These are phyloP conservation scores for Trichoderma parareesei DNA, from an alignment of 495 filamentous ascomycete genomes.

Conservation along the genomic window DNA sequence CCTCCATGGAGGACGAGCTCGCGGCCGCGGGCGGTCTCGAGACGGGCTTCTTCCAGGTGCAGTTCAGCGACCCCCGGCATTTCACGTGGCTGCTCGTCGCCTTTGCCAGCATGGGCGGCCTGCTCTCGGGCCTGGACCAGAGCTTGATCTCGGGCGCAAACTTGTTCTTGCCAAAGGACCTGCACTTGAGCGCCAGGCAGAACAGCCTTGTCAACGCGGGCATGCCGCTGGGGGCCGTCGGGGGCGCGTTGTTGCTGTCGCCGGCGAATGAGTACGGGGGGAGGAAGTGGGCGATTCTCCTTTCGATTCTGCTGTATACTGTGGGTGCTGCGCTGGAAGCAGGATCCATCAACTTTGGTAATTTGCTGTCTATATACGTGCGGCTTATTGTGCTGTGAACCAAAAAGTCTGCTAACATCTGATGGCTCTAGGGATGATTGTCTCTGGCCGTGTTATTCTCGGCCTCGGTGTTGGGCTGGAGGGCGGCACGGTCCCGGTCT, in stretches of 20 bases:
- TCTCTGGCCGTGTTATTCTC: conserved; percentile 51
- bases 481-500: conserved; percentile 53
- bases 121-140: conserved; percentile 56
- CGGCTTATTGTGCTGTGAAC: background rate
- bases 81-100: conserved; percentile 55
- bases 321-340: conserved; percentile 52
- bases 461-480: conserved; percentile 53
- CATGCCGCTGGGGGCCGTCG: conserved; percentile 54
- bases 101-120: conserved; percentile 54
- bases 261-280: conserved; percentile 52
- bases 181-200: conserved; percentile 35
- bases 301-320: conserved; percentile 49
- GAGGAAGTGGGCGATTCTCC: conserved; percentile 50
- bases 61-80: conserved; percentile 21
- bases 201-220: conserved; percentile 49
- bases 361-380: conserved; percentile 7
- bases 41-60: conserved; percentile 13
- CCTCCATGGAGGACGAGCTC: conserved; percentile 18
- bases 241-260: conserved; percentile 48
- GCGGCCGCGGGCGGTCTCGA: conserved; percentile 1
- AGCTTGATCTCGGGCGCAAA: conserved; percentile 54
- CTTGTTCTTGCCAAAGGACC: conserved; percentile 42
- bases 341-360: conserved; percentile 45
- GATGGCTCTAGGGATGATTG: conserved; percentile 38
- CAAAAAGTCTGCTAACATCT: background rate